Evolutionary conservation across 2,329 filamentous ascomycete genomes (phyloP).

Genomic region (Thelonectria blattea): DNA sequence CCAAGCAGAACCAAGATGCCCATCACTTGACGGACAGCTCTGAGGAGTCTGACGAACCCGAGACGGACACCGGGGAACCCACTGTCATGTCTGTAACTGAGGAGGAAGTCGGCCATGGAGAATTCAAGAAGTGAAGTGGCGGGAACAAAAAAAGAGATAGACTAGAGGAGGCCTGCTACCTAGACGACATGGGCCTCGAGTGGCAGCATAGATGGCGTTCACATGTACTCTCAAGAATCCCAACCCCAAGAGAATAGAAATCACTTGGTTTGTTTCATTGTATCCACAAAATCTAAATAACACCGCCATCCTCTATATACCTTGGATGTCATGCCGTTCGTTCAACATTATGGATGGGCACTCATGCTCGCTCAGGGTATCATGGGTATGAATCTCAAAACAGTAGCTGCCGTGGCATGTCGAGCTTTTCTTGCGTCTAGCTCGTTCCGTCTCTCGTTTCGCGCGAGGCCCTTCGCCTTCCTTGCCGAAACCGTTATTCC

Average conservation of each 20-base stretch:
- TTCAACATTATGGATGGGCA: slow-evolving; percentile 30
- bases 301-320: slow-evolving; percentile 22
- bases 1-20: slow-evolving; percentile 36
- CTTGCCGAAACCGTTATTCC: background rate
- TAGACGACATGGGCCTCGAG: background rate
- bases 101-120: background rate
- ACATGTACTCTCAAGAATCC: background rate
- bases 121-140: background rate
- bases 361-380: slow-evolving; percentile 33
- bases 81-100: background rate
- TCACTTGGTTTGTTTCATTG: slow-evolving; percentile 3
- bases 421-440: slow-evolving; percentile 13
- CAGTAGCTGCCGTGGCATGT: slow-evolving; percentile 17
- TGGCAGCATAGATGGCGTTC: background rate
- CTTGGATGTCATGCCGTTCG: slow-evolving; percentile 27
- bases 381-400: slow-evolving; percentile 28
- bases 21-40: slow-evolving; percentile 4
- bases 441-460: background rate
- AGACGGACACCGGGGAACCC: background rate
- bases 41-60: slow-evolving; percentile 8
- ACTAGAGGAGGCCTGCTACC: background rate
- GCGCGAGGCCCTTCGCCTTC: background rate
- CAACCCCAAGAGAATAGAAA: background rate
- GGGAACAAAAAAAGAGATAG: background rate
- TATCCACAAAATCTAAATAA: slow-evolving; percentile 17